phyloP scores from a whole-genome alignment of 169 alveolate genomes.

The Cryptosporidium muris region DNA sequence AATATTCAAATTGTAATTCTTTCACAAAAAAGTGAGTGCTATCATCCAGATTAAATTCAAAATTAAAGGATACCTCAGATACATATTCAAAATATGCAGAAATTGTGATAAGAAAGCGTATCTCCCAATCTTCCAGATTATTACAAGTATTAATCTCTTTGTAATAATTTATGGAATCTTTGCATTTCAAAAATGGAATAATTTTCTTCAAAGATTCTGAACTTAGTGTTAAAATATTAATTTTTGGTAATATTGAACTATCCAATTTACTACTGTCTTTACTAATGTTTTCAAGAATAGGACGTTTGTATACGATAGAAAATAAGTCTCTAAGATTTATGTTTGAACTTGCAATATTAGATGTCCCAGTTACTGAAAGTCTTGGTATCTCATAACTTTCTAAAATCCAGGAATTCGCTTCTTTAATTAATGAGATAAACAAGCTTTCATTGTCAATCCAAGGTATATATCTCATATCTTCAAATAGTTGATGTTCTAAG shows the following conservation, averaged over 20 bases:
- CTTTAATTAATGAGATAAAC: slow-evolving; percentile 26
- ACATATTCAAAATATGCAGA: slow-evolving; percentile 40
- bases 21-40: slow-evolving; percentile 23
- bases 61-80: slow-evolving; percentile 19
- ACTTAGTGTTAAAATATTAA: slow-evolving; percentile 15
- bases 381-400: slow-evolving; percentile 52
- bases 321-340: slow-evolving; percentile 18
- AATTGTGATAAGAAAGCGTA: slow-evolving; percentile 39
- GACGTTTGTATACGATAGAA: slow-evolving; percentile 58
- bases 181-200: slow-evolving; percentile 16
- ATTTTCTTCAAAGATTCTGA: slow-evolving; percentile 31
- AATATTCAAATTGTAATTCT: slow-evolving; percentile 51
- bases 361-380: slow-evolving; percentile 9
- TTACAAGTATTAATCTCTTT: slow-evolving; percentile 6
- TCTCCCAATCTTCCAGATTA: slow-evolving; percentile 13
- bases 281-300: not conserved
- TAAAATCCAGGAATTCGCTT: slow-evolving; percentile 40
- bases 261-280: slow-evolving; percentile 10
- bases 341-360: slow-evolving; percentile 7
- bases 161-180: slow-evolving; percentile 37
- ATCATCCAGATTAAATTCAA: slow-evolving; percentile 13
- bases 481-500: slow-evolving; percentile 35
- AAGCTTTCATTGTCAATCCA: slow-evolving; percentile 40
- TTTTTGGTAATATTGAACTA: slow-evolving; percentile 9
- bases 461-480: slow-evolving; percentile 13